Base-by-base conservation (phyloP, 2,329 filamentous ascomycete species). In the Fusarium albidum region DNA sequence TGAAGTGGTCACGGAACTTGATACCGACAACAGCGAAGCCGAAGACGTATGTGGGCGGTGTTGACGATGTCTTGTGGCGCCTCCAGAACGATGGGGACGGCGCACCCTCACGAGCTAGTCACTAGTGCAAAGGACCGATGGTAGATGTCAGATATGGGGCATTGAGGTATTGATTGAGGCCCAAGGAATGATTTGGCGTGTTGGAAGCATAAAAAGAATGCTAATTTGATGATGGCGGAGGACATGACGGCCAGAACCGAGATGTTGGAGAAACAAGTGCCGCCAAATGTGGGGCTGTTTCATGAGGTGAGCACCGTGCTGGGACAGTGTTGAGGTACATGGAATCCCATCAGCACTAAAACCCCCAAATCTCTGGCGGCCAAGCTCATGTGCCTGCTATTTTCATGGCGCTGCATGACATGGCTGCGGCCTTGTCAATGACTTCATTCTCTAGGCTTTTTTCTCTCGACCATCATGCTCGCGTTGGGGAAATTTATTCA, bases 241-340 rank as follows among this genome's bases (percentile, higher is more conserved):
- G 43, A 39, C 40, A 35, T 52, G 49, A 59, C 37, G 38, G 49
- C 49, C 49, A 43, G 33, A 66, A 55, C 61, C 55, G 63, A 66
- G 48, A 61, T 63, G 39, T 54, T 66, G 49, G 56, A 63, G 53
- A 63, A 57, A 65, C 56, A 57, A 66, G 41, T 66, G 64, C 64
- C 59, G 59, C 59, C 49, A 37, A 44, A 11, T 32, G 51, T 61
- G 63, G 62, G 43, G 55, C 61, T 15, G 53, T 52, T 52, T 58
- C 48, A 54, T 47, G 44, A 52, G 45, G 34, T 25, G 9, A 15
- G 31, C 17, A 63, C 63, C 53, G 63, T 65, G 52, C 37, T 21
- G 11, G 29, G 6, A 65, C 63, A 63, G 62, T 66, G 42, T 31
- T 31, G 37, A 37, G 18, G 58, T 59, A 62, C 35, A n/a, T n/a